phyloP scores from a whole-genome alignment of 768 basidiomycete genomes.

The Tulasnella sp. region DNA sequence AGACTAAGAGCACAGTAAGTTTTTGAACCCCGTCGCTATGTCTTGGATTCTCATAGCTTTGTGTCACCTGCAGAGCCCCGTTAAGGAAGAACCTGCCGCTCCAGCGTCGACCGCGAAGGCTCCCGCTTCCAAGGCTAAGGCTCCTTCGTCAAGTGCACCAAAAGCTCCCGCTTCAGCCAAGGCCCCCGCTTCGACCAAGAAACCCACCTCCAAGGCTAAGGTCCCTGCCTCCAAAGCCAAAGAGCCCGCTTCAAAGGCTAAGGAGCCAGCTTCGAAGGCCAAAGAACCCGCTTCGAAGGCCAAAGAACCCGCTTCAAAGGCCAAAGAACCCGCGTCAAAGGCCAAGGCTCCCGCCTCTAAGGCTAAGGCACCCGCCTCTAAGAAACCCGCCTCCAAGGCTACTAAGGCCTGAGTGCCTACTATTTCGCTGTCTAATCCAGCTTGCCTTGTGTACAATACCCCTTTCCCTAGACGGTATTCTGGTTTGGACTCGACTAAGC shows the following conservation, averaged over 20 bases:
- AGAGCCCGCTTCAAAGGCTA: background rate
- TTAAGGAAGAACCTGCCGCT: conserved; percentile 8
- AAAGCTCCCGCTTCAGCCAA: background rate
- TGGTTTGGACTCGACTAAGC: background rate
- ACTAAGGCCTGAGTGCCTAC: background rate
- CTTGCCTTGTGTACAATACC: background rate
- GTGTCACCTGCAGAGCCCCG: background rate
- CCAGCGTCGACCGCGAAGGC: background rate
- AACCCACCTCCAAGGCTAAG: background rate
- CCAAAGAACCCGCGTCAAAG: background rate
- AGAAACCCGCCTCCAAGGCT: conserved; percentile 27
- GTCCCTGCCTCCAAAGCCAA: conserved; percentile 1
- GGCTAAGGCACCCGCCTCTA: conserved; percentile 20
- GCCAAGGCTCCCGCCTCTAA: conserved; percentile 24
- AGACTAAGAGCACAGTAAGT: conserved; percentile 14
- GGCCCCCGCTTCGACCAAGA: conserved; percentile 3
- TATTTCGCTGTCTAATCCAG: background rate
- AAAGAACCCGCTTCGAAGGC: background rate
- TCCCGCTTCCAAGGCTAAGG: conserved; percentile 1
- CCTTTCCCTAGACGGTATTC: background rate
- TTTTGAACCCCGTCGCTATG: background rate
- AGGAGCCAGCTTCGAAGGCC: conserved; percentile 3
- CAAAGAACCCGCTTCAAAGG: background rate
- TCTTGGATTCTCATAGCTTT: background rate
- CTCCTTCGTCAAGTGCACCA: conserved; percentile 6